Evolutionary conservation across 2,329 filamentous ascomycete species (phyloP), one percentile per base, ranked within the genome.

Genomic region (Cadophora gregata): DNA sequence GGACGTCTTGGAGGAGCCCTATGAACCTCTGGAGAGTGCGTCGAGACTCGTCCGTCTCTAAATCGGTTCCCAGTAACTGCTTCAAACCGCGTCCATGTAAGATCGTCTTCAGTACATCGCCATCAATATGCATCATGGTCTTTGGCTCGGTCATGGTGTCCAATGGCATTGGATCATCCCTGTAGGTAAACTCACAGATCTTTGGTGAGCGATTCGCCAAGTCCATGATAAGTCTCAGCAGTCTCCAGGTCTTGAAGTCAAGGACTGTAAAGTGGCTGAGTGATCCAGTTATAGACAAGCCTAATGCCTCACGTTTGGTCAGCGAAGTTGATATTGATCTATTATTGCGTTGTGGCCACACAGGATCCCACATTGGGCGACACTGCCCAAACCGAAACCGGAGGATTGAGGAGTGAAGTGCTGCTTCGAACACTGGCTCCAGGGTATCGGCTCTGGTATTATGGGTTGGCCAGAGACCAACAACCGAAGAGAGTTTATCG

Each of bases 221-320:
- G 66, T 90, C 90, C 74, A 96, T 90, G 1, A 97, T 76, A 69
- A 95, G 88, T 65, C 85, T 84, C 5, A 98, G 82, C 4, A 97
- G 81, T 7, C 84, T 83, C 86, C 90, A 91, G 8, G 89, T 84
- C 1, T 85, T 78, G 21, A 84, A 74, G 10, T 83, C 80, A 0
- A 98, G 79, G 16, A 94, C 79, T 0, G 85, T 85, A 72, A 97
- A 90, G 64, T 90, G 86, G 69, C 87, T 86, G 27, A 94, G 74
- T 0, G 89, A 87, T 1, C 92, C 92, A 73, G 92, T 88, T 38
- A 93, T 83, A 7, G 86, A 86, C 7, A 90, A 81, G 0, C 91
- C 92, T 38, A 94, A 76, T 65, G 88, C 79, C 67, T 88, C 85
- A 4, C 63, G 38, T 12, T 47, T 38, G 4, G 38, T 80, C 27